Evolutionary conservation across 2,329 filamentous ascomycete genomes (phyloP), one percentile per base, ranked within the genome.

Genomic region (Sarocladiaceae sp.): DNA sequence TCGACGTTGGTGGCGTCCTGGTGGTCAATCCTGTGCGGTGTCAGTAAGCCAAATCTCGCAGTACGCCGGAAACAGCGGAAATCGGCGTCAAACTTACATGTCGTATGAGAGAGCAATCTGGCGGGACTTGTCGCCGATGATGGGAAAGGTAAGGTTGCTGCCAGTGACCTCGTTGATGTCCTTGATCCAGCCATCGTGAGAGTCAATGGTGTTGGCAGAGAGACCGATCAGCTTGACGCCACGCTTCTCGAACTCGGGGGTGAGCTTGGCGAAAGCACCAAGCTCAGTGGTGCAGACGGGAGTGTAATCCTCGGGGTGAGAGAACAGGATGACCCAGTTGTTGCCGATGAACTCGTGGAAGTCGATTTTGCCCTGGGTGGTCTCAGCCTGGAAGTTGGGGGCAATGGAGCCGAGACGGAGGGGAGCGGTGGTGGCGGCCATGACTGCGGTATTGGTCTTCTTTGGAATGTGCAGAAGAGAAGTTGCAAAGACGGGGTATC

Each of bases 231-330:
- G 84, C 82, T 96, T 95, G 64, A 93, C 89, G 58, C 84, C 84
- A 57, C 91, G 85, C 78, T 88, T 90, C 64, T 84, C 80, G 73
- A 97, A 96, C 72, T 96, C 90, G 63, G 84, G 82, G 76, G 90
- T 85, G 57, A 96, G 80, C 74, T 92, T 94, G 61, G 91, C 88
- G 64, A 97, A 95, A 55, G 91, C 91, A 57, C 91, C 92, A 57
- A 97, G 86, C 77, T 97, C 92, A 52, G 91, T 97, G 58, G 92
- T 97, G 80, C 92, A 97, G 55, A 96, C 92, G 52, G 92, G 92
- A 2, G 92, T 96, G 79, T 89, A 96, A 73, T 96, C 92, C 70
- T 86, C 87, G 3, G 89, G 89, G 75, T 93, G 89, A 28, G 86
- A 90, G 78, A 94, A 93, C 61, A 94, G 77, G 58, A 94, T 82